phyloP scores from a whole-genome alignment of 345 rosid genomes.

The Nasturtium officinale region DNA sequence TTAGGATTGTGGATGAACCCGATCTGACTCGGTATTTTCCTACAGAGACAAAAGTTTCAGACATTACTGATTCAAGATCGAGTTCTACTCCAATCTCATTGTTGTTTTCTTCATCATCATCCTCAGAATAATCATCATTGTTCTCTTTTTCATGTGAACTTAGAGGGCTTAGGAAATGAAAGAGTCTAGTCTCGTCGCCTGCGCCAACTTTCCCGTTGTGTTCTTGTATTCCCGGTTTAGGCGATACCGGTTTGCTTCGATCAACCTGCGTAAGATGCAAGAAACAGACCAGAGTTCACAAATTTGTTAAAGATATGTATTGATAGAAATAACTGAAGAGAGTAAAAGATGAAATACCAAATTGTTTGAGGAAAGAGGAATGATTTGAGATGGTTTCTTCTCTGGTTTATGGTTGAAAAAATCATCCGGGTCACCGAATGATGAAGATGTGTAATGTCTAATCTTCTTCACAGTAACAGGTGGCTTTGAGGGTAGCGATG shows the following conservation, averaged over 20 bases:
- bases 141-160: conserved; percentile 20
- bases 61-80: conserved; percentile 58
- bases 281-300: neutral
- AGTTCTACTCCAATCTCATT: conserved; percentile 41
- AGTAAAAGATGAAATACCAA: conserved; percentile 28
- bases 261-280: conserved; percentile 17
- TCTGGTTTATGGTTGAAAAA: conserved; percentile 48
- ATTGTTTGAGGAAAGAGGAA: conserved; percentile 23
- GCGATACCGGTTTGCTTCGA: conserved; percentile 10
- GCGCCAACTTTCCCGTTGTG: conserved; percentile 5
- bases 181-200: conserved; percentile 6
- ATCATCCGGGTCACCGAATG: conserved; percentile 49
- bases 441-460: no score
- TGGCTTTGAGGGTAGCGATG: conserved; percentile 49
- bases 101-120: conserved; percentile 43
- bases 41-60: conserved; percentile 66
- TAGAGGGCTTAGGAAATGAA: conserved; percentile 25
- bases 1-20: conserved; percentile 53
- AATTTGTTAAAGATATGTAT: neutral
- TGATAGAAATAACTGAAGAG: neutral
- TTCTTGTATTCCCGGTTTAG: conserved; percentile 33
- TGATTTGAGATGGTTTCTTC: conserved; percentile 38
- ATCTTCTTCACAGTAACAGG: conserved; percentile 42
- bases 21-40: conserved; percentile 72
- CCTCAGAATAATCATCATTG: conserved; percentile 34